Base-by-base conservation (phyloP, 148 eudicot species). In the Camellia lanceoleosa region DNA sequence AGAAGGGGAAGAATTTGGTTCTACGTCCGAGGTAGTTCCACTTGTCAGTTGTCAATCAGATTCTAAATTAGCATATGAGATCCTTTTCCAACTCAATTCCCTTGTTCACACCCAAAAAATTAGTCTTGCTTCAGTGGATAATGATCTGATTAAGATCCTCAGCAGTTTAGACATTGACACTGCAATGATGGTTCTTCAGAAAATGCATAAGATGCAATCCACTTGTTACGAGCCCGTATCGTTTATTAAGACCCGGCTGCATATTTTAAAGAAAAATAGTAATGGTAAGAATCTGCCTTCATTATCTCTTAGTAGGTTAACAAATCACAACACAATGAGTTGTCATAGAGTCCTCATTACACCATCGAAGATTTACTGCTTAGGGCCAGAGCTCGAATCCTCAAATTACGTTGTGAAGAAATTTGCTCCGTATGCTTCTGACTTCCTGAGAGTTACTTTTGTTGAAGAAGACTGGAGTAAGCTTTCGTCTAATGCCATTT, bases 381-480 rank as follows among this genome's bases (percentile, higher is more conserved):
- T 94, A 84, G 98, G 98, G 80, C 98, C 98, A 43, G 98, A 94
- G 79, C 91, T 94, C 38, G 98, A 94, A 85, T 73, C 92, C 14
- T 91, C 99, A 5, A 96, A 92, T 79, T 92, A 96, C 79, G 91
- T 96, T 78, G 95, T 96, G 80, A 93, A 93, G 89, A 87, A 92
- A 63, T 93, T 89, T 86, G 87, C 94, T 70, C 67, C 90, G 7
- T 81, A 93, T 84, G 92, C 99, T 70, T 89, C 97, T 49, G 97
- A 96, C 83, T 96, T 96, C 76, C 51, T 92, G 82, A 88, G 99
- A 81, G 93, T 90, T 78, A 96, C 99, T 62, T 96, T 96, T 86
- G 99, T 96, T 41, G 99, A 96, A 63, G 99, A 96, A 86, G 99
- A 96, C 83, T 93, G 97, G 98, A 85, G 99, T 75, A 92, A 85